Evolutionary conservation across 2,329 filamentous ascomycete genomes (phyloP).

Genomic region (Clathrospora elynae): DNA sequence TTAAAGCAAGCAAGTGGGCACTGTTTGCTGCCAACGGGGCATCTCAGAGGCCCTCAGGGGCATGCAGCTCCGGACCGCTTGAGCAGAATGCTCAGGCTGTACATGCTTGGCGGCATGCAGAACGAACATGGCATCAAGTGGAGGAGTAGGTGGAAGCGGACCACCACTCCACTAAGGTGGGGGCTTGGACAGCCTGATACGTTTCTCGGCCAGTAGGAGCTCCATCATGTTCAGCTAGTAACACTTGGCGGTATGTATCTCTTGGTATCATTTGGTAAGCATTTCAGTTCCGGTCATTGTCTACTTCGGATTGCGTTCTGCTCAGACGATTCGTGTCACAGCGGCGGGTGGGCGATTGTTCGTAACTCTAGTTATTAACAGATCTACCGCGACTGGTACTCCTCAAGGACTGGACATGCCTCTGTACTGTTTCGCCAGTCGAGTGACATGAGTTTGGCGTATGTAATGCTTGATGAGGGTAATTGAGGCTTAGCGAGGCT

Average conservation of each 20-base stretch:
- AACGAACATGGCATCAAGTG: conserved; percentile 16
- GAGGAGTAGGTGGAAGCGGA: conserved; percentile 12
- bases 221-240: conserved; percentile 24
- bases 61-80: conserved; percentile 11
- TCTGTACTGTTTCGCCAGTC: conserved; percentile 1
- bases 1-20: conserved; percentile 27
- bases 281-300: too few relatives aligned
- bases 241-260: conserved; percentile 33
- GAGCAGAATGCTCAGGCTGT: conserved; percentile 19
- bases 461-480: conserved; percentile 10
- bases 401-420: neutral
- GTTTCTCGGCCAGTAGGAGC: conserved; percentile 30
- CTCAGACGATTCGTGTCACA: neutral
- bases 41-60: conserved; percentile 8
- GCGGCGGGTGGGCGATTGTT: neutral
- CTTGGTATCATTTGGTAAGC: conserved; percentile 14
- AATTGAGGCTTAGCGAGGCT: conserved; percentile 23
- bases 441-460: conserved; percentile 12
- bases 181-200: conserved; percentile 25
- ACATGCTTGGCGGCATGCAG: conserved; percentile 26
- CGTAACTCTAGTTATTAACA: too few relatives aligned
- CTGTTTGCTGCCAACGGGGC: conserved; percentile 17
- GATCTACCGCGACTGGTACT: too few relatives aligned
- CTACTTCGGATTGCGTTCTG: too few relatives aligned
- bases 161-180: conserved; percentile 31